phyloP scores from a whole-genome alignment of 202 grass and related monocot genomes.

The Musa balbisiana region DNA sequence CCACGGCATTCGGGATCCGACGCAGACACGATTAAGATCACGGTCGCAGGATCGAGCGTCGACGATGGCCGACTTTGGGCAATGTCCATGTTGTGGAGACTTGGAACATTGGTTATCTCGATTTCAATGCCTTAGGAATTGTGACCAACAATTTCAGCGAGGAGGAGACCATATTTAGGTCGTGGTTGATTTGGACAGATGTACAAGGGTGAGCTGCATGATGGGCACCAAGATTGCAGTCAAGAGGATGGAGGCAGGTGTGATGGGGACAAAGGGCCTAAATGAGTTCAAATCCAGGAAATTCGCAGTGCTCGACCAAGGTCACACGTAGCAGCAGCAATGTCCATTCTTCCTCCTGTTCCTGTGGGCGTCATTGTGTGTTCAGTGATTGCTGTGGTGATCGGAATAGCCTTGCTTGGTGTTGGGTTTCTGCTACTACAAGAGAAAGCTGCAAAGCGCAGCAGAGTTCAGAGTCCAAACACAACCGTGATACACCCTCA shows the following conservation, averaged over 20 bases:
- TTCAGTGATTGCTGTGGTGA: conserved; percentile 39
- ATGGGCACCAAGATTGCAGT: conserved; percentile 95
- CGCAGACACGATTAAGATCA: conserved; percentile 72
- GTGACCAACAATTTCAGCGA: conserved; percentile 94
- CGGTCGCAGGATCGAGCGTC: conserved; percentile 39
- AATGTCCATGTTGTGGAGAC: conserved; percentile 79
- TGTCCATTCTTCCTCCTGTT: conserved; percentile 22
- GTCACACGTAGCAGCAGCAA: conserved; percentile 26
- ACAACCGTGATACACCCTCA: conserved; percentile 66
- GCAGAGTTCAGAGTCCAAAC: conserved; percentile 79
- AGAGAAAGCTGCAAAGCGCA: conserved; percentile 56
- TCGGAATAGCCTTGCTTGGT: conserved; percentile 44
- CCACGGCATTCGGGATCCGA: conserved; percentile 73
- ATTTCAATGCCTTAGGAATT: conserved; percentile 87
- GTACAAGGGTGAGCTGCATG: conserved; percentile 94
- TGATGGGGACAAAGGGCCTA: conserved; percentile 86
- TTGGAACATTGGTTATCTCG: conserved; percentile 94
- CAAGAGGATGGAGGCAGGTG: conserved; percentile 86
- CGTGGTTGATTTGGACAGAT: conserved; percentile 90
- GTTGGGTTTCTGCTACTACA: conserved; percentile 76
- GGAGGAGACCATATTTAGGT: conserved; percentile 77
- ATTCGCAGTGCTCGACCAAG: conserved; percentile 86
- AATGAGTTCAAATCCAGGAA: conserved; percentile 93
- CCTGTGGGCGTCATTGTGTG: conserved; percentile 45
- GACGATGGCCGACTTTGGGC: conserved; percentile 38